Percentiles rank a stretch among this genome's conserved stretches.
Evolutionary conservation across 768 basidiomycete genomes (phyloP).

Genomic region (Fistulinella prunicolor): DNA sequence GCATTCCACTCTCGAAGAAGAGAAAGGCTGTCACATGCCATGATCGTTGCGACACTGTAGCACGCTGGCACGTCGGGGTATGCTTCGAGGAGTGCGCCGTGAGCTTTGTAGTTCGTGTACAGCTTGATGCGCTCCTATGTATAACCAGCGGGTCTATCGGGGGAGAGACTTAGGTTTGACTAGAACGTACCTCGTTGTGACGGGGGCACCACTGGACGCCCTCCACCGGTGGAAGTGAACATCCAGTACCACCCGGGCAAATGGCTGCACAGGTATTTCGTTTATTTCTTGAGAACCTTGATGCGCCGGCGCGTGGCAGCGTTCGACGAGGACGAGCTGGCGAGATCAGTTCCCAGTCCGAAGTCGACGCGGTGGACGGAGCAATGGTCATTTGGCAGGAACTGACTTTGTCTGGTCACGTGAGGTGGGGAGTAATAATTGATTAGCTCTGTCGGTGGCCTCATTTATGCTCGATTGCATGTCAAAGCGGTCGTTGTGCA

Average conservation of each 20-base stretch:
- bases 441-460: too few relatives aligned
- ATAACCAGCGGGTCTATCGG: not conserved
- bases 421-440: too few relatives aligned
- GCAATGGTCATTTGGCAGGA: not conserved
- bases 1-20: slow-evolving; percentile 34
- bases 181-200: slow-evolving; percentile 30
- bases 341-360: not conserved
- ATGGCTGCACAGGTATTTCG: slow-evolving; percentile 17
- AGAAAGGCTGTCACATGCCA: slow-evolving; percentile 29
- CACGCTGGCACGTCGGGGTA: slow-evolving; percentile 29
- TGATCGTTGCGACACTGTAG: slow-evolving; percentile 22
- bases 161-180: not conserved
- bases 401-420: not conserved
- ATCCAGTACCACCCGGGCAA: slow-evolving; percentile 11
- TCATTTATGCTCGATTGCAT: too few relatives aligned
- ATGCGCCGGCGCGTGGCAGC: not conserved
- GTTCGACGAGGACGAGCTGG: not conserved
- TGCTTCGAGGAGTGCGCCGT: slow-evolving; percentile 30
- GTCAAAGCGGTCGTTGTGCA: too few relatives aligned
- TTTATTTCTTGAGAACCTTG: slow-evolving; percentile 9
- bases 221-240: slow-evolving; percentile 8
- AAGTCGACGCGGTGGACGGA: not conserved
- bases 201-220: slow-evolving; percentile 26
- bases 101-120: slow-evolving; percentile 36
- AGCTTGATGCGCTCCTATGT: slow-evolving; percentile 35